These are phyloP conservation scores for Sanghuangporus weigelae DNA, from an alignment of 1,284 basidiomycete genomes.

Conservation along the genomic window DNA sequence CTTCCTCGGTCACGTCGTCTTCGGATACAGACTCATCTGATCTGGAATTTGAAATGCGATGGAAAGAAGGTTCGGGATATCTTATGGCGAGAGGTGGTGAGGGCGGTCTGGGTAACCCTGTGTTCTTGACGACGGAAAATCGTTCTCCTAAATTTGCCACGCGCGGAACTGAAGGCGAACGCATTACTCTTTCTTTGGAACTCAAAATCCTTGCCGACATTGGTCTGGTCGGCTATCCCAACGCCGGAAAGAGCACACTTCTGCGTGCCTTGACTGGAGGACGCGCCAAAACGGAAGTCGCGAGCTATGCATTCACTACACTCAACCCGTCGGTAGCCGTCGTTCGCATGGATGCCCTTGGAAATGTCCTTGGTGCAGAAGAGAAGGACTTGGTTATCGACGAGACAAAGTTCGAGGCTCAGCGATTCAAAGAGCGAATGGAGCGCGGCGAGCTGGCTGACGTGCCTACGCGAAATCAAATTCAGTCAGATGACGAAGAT, in stretches of 20 bases:
- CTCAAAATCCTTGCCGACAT: slow-evolving; percentile 94
- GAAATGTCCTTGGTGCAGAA: slow-evolving; percentile 63
- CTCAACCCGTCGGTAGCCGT: slow-evolving; percentile 95
- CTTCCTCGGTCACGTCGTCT: slow-evolving; percentile 36
- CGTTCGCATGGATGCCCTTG: slow-evolving; percentile 79
- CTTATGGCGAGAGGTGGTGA: slow-evolving; percentile 75
- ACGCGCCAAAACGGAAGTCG: slow-evolving; percentile 81
- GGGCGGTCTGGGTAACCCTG: slow-evolving; percentile 89
- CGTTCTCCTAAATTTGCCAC: slow-evolving; percentile 81
- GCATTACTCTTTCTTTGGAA: slow-evolving; percentile 83
- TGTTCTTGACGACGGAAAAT: slow-evolving; percentile 64
- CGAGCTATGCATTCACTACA: slow-evolving; percentile 92
- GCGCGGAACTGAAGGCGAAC: slow-evolving; percentile 77
- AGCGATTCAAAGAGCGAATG: slow-evolving; percentile 40
- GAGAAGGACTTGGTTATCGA: slow-evolving; percentile 53
- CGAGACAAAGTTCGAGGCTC: slow-evolving; percentile 64
- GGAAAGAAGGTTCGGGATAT: slow-evolving; percentile 50
- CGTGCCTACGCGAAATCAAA: slow-evolving; percentile 47
- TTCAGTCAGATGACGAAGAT: slow-evolving; percentile 18
- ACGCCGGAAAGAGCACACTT: slow-evolving; percentile 88
- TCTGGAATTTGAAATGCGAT: slow-evolving; percentile 57
- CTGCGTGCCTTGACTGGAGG: slow-evolving; percentile 86
- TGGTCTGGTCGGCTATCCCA: slow-evolving; percentile 94
- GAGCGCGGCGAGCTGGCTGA: slow-evolving; percentile 47
- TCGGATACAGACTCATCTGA: slow-evolving; percentile 36